Evolutionary conservation across 2,329 filamentous ascomycete genomes (phyloP).

Genomic region (Trichoderma lentiforme): DNA sequence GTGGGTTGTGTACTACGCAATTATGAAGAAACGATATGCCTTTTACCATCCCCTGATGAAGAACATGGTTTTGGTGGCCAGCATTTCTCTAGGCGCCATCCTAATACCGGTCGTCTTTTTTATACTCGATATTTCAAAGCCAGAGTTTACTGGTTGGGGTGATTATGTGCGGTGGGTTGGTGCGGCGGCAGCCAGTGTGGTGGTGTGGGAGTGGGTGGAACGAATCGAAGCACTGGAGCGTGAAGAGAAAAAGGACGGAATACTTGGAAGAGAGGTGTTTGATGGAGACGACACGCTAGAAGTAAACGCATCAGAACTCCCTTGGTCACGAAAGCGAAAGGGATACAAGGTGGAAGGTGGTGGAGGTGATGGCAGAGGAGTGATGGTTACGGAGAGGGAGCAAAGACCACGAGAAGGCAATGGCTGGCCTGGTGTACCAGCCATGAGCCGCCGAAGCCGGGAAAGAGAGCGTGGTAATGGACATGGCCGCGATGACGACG

Average conservation of each 20-base stretch:
- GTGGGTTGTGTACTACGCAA: conserved; percentile 88
- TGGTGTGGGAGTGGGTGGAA: conserved; percentile 98
- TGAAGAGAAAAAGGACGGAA: conserved; percentile 91
- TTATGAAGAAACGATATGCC: conserved; percentile 88
- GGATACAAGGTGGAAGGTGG: conserved; percentile 30
- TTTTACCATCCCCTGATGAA: conserved; percentile 90
- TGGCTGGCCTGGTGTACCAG: conserved; percentile 30
- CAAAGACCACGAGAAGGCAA: conserved; percentile 23
- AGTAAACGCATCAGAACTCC: conserved; percentile 48
- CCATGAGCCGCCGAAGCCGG: conserved; percentile 28
- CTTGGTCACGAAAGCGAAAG: conserved; percentile 43
- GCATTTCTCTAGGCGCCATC: conserved; percentile 76
- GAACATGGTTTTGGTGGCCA: conserved; percentile 78
- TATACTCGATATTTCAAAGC: conserved; percentile 82
- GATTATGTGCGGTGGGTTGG: conserved; percentile 97
- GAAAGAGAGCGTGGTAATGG: conserved; percentile 18
- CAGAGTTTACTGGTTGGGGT: conserved; percentile 85
- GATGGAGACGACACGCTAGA: conserved; percentile 93
- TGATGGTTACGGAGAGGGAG: conserved; percentile 20
- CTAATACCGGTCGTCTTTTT: conserved; percentile 91
- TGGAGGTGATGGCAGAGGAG: conserved; percentile 2
- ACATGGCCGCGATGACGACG: conserved; percentile 18
- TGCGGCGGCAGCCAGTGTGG: conserved; percentile 88
- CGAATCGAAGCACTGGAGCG: conserved; percentile 88
- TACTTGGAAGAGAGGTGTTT: conserved; percentile 85